Conservation (phyloP, 768 basidiomycete genomes). For the Lactarius tabidus region DNA sequence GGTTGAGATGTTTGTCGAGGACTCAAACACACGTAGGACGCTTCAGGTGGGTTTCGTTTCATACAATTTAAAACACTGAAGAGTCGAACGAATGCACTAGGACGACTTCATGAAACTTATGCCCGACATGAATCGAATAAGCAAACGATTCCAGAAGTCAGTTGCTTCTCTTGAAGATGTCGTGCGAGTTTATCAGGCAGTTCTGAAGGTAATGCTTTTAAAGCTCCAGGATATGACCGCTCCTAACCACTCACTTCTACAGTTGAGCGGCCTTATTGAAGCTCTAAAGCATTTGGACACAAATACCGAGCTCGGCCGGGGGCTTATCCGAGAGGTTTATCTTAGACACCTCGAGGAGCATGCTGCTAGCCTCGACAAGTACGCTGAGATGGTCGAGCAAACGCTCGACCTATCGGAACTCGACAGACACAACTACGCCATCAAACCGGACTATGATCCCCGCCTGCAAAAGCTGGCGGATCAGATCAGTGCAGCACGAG, state of each 20-base stretch:
- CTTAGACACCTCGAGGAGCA: slow-evolving; percentile 55
- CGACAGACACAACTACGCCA: slow-evolving; percentile 81
- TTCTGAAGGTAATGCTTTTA: slow-evolving; percentile 56
- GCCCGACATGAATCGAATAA: slow-evolving; percentile 90
- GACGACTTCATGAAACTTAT: slow-evolving; percentile 85
- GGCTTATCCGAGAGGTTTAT: slow-evolving; percentile 67
- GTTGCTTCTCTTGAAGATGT: slow-evolving; percentile 90
- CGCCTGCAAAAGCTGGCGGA: slow-evolving; percentile 63
- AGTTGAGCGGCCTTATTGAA: slow-evolving; percentile 76
- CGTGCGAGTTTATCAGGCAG: slow-evolving; percentile 92
- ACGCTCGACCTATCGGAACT: slow-evolving; percentile 90
- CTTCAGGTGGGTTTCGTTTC: slow-evolving; percentile 54
- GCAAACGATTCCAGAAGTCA: slow-evolving; percentile 85
- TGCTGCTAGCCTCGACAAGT: slow-evolving; percentile 62
- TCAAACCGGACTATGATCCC: slow-evolving; percentile 88
- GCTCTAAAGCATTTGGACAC: slow-evolving; percentile 50
- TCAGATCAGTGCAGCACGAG: slow-evolving; percentile 64
- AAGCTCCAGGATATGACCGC: neutral
- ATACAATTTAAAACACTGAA: neutral
- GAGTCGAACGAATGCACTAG: slow-evolving; percentile 37
- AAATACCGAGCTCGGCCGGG: slow-evolving; percentile 43
- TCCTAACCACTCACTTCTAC: slow-evolving; percentile 2
- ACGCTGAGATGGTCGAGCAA: slow-evolving; percentile 91
- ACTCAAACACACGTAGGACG: slow-evolving; percentile 61
- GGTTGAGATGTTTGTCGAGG: slow-evolving; percentile 82